Percentiles rank a stretch among this genome's conserved stretches.
phyloP scores from a whole-genome alignment of 495 filamentous ascomycete genomes.

The Acidiella bohemica region DNA sequence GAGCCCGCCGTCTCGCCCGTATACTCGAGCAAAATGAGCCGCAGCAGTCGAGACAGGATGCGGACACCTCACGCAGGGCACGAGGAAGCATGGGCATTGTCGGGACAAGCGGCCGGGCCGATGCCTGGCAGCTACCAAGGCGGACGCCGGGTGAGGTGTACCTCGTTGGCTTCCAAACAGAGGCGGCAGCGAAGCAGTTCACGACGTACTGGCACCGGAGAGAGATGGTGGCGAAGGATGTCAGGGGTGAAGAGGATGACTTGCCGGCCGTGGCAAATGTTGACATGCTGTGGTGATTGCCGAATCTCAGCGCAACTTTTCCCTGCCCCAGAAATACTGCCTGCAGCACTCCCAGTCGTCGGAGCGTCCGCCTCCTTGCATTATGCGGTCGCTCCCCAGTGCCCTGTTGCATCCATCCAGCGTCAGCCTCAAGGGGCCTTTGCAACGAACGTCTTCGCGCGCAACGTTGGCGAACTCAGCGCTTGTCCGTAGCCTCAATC shows the following conservation, averaged over 20 bases:
- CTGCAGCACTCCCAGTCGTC: too few relatives aligned
- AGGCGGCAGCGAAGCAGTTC: slow-evolving; percentile 24
- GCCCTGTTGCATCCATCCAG: too few relatives aligned
- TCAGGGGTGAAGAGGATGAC: slow-evolving; percentile 7
- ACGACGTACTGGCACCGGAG: slow-evolving; percentile 23
- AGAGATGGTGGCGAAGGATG: slow-evolving; percentile 7
- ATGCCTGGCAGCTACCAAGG: neutral
- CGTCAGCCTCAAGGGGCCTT: too few relatives aligned
- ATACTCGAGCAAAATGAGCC: neutral
- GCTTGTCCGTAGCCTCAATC: too few relatives aligned
- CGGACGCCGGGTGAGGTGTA: slow-evolving; percentile 13
- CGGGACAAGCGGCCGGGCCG: neutral
- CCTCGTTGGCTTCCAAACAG: slow-evolving; percentile 23
- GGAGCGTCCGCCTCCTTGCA: too few relatives aligned
- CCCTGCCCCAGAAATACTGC: too few relatives aligned
- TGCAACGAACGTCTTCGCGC: too few relatives aligned
- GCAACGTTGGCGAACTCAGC: too few relatives aligned
- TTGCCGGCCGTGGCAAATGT: slow-evolving; percentile 10
- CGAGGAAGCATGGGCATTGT: neutral
- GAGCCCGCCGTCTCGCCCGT: neutral
- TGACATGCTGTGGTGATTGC: slow-evolving; percentile 16
- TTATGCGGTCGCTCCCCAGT: too few relatives aligned
- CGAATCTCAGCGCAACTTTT: too few relatives aligned
- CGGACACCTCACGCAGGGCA: neutral
- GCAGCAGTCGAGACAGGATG: slow-evolving; percentile 3